Evolutionary conservation across 2,329 filamentous ascomycete species (phyloP), one percentile per base, ranked within the genome.

Genomic region (Aureobasidium sp.): DNA sequence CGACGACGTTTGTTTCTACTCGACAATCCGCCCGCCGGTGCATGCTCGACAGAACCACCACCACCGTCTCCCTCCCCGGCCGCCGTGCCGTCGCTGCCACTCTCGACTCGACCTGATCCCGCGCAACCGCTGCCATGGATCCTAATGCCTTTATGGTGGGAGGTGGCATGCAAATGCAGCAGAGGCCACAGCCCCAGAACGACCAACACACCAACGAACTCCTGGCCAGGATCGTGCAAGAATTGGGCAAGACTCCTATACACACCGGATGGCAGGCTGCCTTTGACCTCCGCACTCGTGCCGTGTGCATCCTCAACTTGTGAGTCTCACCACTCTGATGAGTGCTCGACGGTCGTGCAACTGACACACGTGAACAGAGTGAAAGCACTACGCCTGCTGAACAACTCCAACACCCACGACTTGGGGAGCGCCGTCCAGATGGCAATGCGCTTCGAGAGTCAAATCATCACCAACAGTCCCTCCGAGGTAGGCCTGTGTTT

Each of bases 231-330:
- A 63, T 70, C 53, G 57, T 68, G 43, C 61, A 65, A 27, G 64
- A 68, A 27, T 45, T 73, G 17, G 63, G 64, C 27, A 60, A 60
- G 21, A 64, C 55, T 17, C 53, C 60, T 33, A 60, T 62, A 35
- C 61, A 64, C 35, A 60, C 60, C 11, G 66, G 64, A n/a, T 73
- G 71, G 71, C 70, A 73, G 64, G 63, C 64, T 17, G 70, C 68
- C 9, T 63, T 71, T 53, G 66, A 70, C 35, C 38, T 66, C 11
- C 62, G 65, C 31, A 66, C 68, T 23, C 68, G 71, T 42, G 66
- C 68, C 10, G 37, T 42, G 21, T 62, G 61, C 35, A 66, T 71
- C 38, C 67, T 73, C 64, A 70, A 71, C 55, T 61, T 73, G 70
- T 73, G 60, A 64, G 70, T 68, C 21, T 11, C 6, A 29, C 9